Evolutionary conservation across 306 rosid species (phyloP).

Genomic region (Cucurbita ficifolia): DNA sequence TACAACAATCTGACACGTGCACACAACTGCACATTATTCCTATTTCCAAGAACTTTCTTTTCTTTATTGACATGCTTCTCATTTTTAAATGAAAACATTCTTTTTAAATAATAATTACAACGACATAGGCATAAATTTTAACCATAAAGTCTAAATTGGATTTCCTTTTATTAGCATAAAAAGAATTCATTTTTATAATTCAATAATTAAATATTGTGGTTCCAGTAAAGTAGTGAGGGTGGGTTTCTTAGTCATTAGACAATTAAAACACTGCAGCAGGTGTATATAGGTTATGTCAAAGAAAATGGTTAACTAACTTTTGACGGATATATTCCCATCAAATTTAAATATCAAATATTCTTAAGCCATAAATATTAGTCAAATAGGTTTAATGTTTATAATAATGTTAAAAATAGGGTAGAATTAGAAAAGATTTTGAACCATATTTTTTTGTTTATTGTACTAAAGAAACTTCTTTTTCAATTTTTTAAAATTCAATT

Average conservation of each 20-base stretch:
- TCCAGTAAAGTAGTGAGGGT: background rate
- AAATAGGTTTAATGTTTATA: too few species aligned
- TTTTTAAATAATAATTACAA: background rate
- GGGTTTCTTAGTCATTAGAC: background rate
- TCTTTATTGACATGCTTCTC: background rate
- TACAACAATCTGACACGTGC: slow-evolving; percentile 16
- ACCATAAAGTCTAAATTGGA: background rate
- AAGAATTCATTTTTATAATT: background rate
- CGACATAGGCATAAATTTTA: background rate
- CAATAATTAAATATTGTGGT: background rate
- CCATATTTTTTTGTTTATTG: too few species aligned
- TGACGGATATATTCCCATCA: too few species aligned
- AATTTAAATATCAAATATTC: too few species aligned
- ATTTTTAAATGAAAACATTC: background rate
- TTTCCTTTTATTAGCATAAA: background rate
- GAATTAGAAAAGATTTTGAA: too few species aligned
- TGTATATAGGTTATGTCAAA: too few species aligned
- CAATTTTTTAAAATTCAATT: too few species aligned
- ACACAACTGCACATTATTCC: background rate
- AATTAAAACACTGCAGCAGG: background rate
- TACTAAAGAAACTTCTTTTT: too few species aligned
- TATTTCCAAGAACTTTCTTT: background rate
- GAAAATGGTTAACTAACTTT: too few species aligned
- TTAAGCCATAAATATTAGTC: too few species aligned
- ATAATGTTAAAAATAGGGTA: too few species aligned